Conservation (phyloP, 257 asterid species). For the Nicotiana otophora region DNA sequence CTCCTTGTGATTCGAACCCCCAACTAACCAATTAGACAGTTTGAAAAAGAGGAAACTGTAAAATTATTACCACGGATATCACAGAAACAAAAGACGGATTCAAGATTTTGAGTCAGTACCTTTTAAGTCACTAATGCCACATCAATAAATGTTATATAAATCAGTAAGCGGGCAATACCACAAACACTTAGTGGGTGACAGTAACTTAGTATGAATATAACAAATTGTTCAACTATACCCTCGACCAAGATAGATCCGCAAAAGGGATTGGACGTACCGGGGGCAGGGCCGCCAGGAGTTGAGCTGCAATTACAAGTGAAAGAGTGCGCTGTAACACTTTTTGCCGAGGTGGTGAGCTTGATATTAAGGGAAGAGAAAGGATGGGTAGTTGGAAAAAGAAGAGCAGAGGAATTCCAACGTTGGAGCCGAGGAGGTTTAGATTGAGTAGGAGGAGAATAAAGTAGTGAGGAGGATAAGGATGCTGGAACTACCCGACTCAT, state of each 20-base stretch:
- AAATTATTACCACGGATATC: background rate
- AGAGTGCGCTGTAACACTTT: background rate
- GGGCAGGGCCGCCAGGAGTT: background rate
- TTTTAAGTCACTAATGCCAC: background rate
- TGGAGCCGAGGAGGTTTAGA: background rate
- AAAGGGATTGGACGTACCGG: slow-evolving; percentile 7
- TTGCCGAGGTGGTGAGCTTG: background rate
- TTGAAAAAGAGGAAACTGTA: background rate
- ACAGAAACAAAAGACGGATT: background rate
- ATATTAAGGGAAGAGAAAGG: too few relatives aligned
- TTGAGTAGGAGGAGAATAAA: background rate
- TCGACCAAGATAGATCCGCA: background rate
- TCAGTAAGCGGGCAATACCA: background rate
- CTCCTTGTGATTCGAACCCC: background rate
- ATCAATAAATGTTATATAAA: background rate
- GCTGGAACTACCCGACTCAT: background rate
- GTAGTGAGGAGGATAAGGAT: background rate
- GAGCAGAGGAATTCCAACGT: background rate
- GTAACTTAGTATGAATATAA: too few relatives aligned
- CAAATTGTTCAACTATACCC: background rate
- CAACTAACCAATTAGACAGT: background rate
- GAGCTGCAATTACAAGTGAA: slow-evolving; percentile 6
- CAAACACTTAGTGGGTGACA: too few relatives aligned
- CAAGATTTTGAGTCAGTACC: background rate
- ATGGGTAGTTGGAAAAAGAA: background rate